A percentile compares a stretch with the other conserved stretches of the same genome.
Conservation (phyloP, 139 green algal genomes). For the Limnomonas spitsbergensis region DNA sequence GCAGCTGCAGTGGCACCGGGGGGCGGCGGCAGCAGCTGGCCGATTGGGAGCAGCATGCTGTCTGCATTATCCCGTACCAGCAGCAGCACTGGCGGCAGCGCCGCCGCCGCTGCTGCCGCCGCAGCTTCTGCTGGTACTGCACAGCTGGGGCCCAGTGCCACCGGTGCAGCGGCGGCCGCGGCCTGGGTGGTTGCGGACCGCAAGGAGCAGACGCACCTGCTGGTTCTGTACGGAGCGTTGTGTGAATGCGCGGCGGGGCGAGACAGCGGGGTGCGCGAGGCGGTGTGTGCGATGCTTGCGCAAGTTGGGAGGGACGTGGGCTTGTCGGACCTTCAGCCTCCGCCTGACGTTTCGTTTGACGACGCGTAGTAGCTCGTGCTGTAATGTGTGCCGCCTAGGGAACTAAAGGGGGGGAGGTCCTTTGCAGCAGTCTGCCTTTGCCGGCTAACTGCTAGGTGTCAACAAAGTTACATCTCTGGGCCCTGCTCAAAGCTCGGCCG, state of each 20-base stretch:
- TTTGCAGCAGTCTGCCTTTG: no score
- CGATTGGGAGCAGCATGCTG: not conserved
- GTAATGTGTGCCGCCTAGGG: no score
- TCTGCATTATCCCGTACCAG: not conserved
- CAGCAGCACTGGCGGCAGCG: not conserved
- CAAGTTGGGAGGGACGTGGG: slow-evolving; percentile 21
- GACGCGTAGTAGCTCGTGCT: no score
- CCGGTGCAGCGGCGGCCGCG: not conserved
- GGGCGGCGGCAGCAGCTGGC: not conserved
- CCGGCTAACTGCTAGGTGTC: no score
- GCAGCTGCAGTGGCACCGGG: not conserved
- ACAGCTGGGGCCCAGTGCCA: not conserved
- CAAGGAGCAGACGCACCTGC: slow-evolving; percentile 39
- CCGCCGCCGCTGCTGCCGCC: not conserved
- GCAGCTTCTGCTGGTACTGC: not conserved
- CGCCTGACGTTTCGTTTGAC: no score
- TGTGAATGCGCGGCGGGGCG: slow-evolving; percentile 20
- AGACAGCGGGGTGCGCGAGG: slow-evolving; percentile 6
- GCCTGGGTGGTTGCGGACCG: not conserved
- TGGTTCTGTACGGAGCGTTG: slow-evolving; percentile 34
- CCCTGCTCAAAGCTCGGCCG: no score
- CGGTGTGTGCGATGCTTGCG: slow-evolving; percentile 17
- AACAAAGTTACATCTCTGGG: no score
- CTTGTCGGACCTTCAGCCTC: slow-evolving; percentile 16
- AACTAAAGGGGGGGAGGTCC: no score